A percentile compares a stretch with the other conserved stretches of the same genome.
phyloP scores from a whole-genome alignment of 2,329 filamentous ascomycete species.

The Sclerotinia nivalis region DNA sequence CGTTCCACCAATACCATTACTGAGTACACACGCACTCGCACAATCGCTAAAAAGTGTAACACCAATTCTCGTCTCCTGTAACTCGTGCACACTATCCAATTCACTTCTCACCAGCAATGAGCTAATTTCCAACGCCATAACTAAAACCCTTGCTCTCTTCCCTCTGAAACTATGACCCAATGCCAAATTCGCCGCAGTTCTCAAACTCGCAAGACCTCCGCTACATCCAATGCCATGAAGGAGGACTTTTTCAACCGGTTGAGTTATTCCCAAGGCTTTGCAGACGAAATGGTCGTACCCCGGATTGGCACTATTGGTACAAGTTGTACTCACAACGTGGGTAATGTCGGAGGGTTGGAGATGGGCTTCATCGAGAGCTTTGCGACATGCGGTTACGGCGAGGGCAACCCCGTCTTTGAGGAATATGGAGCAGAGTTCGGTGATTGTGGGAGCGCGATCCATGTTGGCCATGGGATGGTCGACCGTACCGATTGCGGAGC shows the following conservation, averaged over 20 bases:
- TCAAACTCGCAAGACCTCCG: conserved; percentile 61
- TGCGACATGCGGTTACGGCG: conserved; percentile 55
- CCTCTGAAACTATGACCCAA: conserved; percentile 60
- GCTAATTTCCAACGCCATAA: conserved; percentile 64
- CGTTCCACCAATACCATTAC: conserved; percentile 58
- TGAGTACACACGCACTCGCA: conserved; percentile 64
- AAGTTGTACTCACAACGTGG: conserved; percentile 67
- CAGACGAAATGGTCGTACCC: conserved; percentile 67
- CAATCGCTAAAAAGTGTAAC: conserved; percentile 69
- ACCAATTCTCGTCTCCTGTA: conserved; percentile 64
- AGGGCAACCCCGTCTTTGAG: conserved; percentile 59
- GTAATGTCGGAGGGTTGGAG: conserved; percentile 57
- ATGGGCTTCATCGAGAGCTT: conserved; percentile 57
- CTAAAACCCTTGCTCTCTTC: conserved; percentile 62
- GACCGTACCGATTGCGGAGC: conserved; percentile 61
- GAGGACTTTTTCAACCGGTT: conserved; percentile 62
- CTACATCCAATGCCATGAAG: conserved; percentile 67
- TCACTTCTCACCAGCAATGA: conserved; percentile 64
- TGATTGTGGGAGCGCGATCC: conserved; percentile 53
- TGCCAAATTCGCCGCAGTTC: conserved; percentile 67
- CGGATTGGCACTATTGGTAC: conserved; percentile 68
- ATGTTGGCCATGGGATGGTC: conserved; percentile 64
- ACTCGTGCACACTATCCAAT: conserved; percentile 60
- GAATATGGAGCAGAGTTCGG: conserved; percentile 56
- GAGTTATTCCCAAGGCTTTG: conserved; percentile 57